Conservation (phyloP, 805 yeast species). For the Candida morakotiae region DNA sequence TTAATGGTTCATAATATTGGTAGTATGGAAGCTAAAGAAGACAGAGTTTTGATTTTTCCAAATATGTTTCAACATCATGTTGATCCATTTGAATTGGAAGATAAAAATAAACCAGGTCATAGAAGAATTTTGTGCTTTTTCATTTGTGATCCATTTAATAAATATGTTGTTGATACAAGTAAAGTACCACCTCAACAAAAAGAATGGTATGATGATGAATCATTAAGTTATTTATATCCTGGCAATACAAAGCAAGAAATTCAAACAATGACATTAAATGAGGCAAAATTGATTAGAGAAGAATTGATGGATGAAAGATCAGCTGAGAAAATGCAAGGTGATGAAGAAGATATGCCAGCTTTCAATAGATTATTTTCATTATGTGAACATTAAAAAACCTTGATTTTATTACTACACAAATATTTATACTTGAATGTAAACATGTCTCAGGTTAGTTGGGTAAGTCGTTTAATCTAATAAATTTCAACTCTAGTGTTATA, state of each 20-base stretch:
- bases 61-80: constrained; percentile 38
- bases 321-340: constrained; percentile 7
- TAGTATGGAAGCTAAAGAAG: constrained; percentile 18
- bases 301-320: constrained; percentile 31
- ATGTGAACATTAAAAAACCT: constrained; percentile 27
- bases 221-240: constrained; percentile 9
- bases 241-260: constrained; percentile 4
- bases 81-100: constrained; percentile 32
- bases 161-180: constrained; percentile 21
- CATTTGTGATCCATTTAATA: constrained; percentile 33
- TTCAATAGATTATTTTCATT: constrained; percentile 21
- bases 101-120: constrained; percentile 31
- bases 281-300: constrained; percentile 23
- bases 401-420: background rate
- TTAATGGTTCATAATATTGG: constrained; percentile 22
- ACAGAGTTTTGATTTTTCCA: constrained; percentile 33
- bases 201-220: constrained; percentile 25
- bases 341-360: constrained; percentile 11
- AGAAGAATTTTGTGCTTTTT: constrained; percentile 39
- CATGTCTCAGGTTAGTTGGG: background rate
- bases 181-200: constrained; percentile 37
- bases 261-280: constrained; percentile 12
- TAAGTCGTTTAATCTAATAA: too few species aligned
- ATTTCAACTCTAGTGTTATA: too few species aligned
- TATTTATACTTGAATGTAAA: background rate